Conservation (phyloP, 2,329 filamentous ascomycete genomes). For the Aureobasidium lini region DNA sequence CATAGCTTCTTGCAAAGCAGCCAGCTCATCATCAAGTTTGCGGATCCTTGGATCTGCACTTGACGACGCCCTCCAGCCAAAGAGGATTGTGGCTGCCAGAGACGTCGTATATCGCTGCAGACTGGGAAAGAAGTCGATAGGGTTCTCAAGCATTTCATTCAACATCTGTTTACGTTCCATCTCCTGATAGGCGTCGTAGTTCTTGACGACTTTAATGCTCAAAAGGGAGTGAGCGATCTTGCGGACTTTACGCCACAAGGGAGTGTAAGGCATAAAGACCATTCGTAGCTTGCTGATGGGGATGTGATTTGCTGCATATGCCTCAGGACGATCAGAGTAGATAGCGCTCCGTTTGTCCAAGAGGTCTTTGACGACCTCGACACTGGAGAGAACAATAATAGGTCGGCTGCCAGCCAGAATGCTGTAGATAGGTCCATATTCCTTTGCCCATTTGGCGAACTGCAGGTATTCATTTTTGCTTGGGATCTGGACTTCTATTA, state of each 20-base stretch:
- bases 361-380: constrained; percentile 32
- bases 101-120: constrained; percentile 44
- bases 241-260: constrained; percentile 28
- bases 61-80: constrained; percentile 33
- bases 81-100: constrained; percentile 44
- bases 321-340: constrained; percentile 19
- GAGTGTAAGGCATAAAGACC: constrained; percentile 19
- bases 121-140: constrained; percentile 36
- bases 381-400: constrained; percentile 36
- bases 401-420: constrained; percentile 36
- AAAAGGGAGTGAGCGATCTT: constrained; percentile 40
- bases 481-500: constrained; percentile 25
- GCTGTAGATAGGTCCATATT: constrained; percentile 25
- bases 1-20: constrained; percentile 35
- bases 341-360: constrained; percentile 20
- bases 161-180: constrained; percentile 51
- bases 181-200: constrained; percentile 49
- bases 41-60: constrained; percentile 37
- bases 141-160: constrained; percentile 38
- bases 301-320: constrained; percentile 19
- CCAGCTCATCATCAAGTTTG: constrained; percentile 38
- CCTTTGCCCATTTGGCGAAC: constrained; percentile 23
- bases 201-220: constrained; percentile 36
- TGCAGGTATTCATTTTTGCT: constrained; percentile 26
- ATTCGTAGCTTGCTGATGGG: constrained; percentile 17